Conservation (phyloP, 768 basidiomycete species). For the Kwoniella mangroviensis region DNA sequence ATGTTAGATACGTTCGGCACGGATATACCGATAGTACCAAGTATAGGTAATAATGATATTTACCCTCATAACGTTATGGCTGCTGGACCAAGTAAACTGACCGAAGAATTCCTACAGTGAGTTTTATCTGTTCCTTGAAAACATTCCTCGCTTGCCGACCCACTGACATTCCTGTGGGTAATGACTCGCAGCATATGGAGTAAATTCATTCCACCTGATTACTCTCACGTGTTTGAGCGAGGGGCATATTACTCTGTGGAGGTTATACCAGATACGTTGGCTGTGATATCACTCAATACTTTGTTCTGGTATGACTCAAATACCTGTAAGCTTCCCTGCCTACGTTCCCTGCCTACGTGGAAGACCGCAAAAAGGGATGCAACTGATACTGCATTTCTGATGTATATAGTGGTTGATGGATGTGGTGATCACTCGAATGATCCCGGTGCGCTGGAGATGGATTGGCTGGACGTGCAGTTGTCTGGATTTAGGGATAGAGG, state of each 20-base stretch:
- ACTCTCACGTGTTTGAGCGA: conserved; percentile 78
- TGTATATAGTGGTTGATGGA: conserved; percentile 70
- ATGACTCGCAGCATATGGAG: conserved; percentile 70
- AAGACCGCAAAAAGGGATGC: background rate
- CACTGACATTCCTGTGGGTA: background rate
- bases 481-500: conserved; percentile 68
- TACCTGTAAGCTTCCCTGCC: conserved; percentile 64
- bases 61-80: conserved; percentile 66
- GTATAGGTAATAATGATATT: conserved; percentile 88
- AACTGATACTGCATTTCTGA: background rate
- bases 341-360: background rate
- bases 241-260: conserved; percentile 85
- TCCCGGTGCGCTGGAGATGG: conserved; percentile 84
- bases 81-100: conserved; percentile 57
- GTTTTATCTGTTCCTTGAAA: conserved; percentile 40
- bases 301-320: conserved; percentile 91
- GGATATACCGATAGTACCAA: conserved; percentile 77
- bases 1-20: conserved; percentile 76
- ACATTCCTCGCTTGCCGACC: background rate
- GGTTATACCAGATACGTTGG: conserved; percentile 74
- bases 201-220: conserved; percentile 75
- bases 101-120: conserved; percentile 70
- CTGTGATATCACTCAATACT: conserved; percentile 84
- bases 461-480: conserved; percentile 89
- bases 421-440: conserved; percentile 70